A percentile compares a stretch with the other conserved stretches of the same genome.
These are phyloP conservation scores for Neurospora tetraspora DNA, from an alignment of 495 filamentous ascomycete genomes.

Conservation along the genomic window DNA sequence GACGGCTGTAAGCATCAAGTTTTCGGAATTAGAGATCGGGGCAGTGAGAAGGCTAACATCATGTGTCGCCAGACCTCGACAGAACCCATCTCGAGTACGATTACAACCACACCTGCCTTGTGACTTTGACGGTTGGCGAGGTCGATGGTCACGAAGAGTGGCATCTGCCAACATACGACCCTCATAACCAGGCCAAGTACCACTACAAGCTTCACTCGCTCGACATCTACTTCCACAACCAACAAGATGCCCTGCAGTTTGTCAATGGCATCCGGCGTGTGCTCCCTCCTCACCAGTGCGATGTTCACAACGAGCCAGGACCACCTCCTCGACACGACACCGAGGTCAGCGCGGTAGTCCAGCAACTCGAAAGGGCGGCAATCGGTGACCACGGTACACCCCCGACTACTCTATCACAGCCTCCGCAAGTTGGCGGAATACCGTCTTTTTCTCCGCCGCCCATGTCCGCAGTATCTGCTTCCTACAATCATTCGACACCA, in stretches of 20 bases:
- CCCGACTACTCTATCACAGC: slow-evolving; percentile 34
- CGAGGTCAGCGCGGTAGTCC: slow-evolving; percentile 68
- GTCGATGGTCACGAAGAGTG: slow-evolving; percentile 51
- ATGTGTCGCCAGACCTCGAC: slow-evolving; percentile 44
- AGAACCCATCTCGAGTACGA: slow-evolving; percentile 58
- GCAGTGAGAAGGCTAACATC: background rate
- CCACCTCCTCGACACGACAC: slow-evolving; percentile 32
- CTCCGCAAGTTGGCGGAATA: slow-evolving; percentile 25
- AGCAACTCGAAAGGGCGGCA: slow-evolving; percentile 72
- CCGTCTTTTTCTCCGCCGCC: slow-evolving; percentile 33
- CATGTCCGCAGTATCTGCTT: slow-evolving; percentile 20
- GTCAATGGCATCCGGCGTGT: slow-evolving; percentile 53
- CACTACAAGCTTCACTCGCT: slow-evolving; percentile 70
- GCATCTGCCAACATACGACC: slow-evolving; percentile 66
- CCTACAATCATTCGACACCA: slow-evolving; percentile 9
- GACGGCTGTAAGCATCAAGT: slow-evolving; percentile 52
- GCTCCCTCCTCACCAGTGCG: slow-evolving; percentile 49
- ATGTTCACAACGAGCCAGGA: slow-evolving; percentile 46
- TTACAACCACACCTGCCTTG: slow-evolving; percentile 65
- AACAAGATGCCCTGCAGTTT: slow-evolving; percentile 63
- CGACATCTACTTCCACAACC: slow-evolving; percentile 85
- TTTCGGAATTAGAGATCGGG: background rate
- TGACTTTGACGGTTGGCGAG: slow-evolving; percentile 63
- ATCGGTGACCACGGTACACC: slow-evolving; percentile 33
- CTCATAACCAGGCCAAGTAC: slow-evolving; percentile 56